Evolutionary conservation across 2,329 filamentous ascomycete species (phyloP), one percentile per base, ranked within the genome.

Genomic region (Sarocladiaceae sp.): DNA sequence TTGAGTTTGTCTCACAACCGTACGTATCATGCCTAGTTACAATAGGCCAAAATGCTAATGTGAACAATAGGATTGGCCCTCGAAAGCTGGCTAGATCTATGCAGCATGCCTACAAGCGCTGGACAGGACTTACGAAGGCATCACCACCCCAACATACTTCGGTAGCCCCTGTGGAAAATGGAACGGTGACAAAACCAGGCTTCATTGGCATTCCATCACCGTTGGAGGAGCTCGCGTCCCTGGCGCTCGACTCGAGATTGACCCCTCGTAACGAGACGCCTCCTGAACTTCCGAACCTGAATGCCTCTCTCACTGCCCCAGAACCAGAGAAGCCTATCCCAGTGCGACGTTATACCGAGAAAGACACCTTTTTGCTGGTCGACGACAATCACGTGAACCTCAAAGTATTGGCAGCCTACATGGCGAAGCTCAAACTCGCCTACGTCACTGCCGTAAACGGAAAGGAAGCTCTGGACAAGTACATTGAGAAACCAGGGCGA

Each of bases 371-470:
- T 2, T 58, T 73, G 2, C 60, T 71, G 2, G 71, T 74, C 2
- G 71, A 75, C 46, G 71, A 73, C 55, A 74, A 74, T 56, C 61
- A 63, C 2, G 71, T 73, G 55, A 73, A 73, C 52, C 61, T 74
- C 13, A 66, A 71, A 56, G 60, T 75, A 0, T 62, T 75, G 2
- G 64, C 68, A 12, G 71, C 67, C 31, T 74, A 71, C 31, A 68
- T 73, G 62, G 65, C 64, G 20, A 75, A 72, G 54, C 69, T 67
- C 20, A 68, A 71, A 3, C 67, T 68, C 26, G 64, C 67, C 1
- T 70, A 69, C 53, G 64, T 65, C n/a, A 70, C 69, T 10, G 76
- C 75, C 1, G 64, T 63, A 26, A 73, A 79, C 53, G 76, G 76
- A 6, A 66, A 71, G 18, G 69, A 76, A 58, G 76, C 76, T 1